Percentiles rank a stretch among this genome's conserved stretches.
These are phyloP conservation scores for Porodaedalea pini DNA, from an alignment of 1,284 basidiomycete genomes.

Conservation along the genomic window DNA sequence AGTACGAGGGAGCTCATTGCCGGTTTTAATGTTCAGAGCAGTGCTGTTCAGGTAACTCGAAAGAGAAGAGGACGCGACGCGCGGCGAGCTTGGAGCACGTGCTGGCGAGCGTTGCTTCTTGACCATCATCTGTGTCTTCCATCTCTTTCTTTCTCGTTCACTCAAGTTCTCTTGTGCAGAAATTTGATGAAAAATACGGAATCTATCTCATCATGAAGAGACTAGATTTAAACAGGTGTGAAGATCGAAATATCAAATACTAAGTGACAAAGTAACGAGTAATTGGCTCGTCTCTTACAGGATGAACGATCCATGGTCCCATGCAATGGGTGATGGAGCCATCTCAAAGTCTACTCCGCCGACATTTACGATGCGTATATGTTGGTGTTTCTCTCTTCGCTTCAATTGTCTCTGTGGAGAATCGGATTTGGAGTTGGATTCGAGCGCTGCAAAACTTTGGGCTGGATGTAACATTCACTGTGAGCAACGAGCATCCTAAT, in stretches of 20 bases:
- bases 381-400: neutral
- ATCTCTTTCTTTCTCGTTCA: too few relatives aligned
- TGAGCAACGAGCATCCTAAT: too few relatives aligned
- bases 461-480: too few relatives aligned
- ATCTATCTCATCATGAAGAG: too few relatives aligned
- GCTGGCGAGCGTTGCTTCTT: too few relatives aligned
- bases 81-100: neutral
- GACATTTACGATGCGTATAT: constrained; percentile 8
- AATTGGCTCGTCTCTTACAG: neutral
- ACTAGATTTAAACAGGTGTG: too few relatives aligned
- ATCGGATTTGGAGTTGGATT: neutral
- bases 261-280: neutral
- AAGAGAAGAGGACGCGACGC: neutral
- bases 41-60: neutral
- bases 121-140: too few relatives aligned
- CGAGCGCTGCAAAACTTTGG: too few relatives aligned
- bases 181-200: too few relatives aligned
- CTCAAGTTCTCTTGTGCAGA: too few relatives aligned
- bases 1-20: constrained; percentile 25
- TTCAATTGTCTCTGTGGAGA: neutral
- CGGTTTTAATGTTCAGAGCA: neutral
- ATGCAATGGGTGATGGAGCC: neutral
- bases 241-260: neutral
- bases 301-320: constrained; percentile 8
- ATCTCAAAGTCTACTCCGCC: constrained; percentile 13